Evolutionary conservation across 306 rosid genomes (phyloP).

Genomic region (Sicyos baderoa): DNA sequence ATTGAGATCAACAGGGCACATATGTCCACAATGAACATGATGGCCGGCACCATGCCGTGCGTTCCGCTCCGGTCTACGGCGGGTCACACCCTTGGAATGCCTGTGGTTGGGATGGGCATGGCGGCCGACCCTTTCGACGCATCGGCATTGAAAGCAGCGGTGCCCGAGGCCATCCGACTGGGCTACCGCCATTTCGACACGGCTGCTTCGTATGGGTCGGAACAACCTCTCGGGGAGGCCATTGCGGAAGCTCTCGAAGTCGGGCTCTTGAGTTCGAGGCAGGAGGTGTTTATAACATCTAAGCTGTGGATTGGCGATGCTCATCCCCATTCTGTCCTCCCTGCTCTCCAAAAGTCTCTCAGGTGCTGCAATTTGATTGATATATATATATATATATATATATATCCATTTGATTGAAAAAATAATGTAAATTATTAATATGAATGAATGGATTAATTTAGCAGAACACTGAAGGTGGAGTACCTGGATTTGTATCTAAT

Average conservation of each 20-base stretch:
- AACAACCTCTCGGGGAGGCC: slow-evolving; percentile 24
- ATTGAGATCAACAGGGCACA: not conserved
- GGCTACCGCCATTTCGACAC: slow-evolving; percentile 31
- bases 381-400: no score
- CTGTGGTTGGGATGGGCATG: not conserved
- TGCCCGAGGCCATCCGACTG: slow-evolving; percentile 22
- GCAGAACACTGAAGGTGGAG: slow-evolving; percentile 23
- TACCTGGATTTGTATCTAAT: slow-evolving; percentile 27
- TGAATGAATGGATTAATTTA: not conserved
- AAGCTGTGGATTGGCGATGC: slow-evolving; percentile 24
- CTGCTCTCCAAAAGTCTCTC: slow-evolving; percentile 24
- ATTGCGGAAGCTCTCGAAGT: slow-evolving; percentile 21
- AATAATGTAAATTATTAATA: no score
- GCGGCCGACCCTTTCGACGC: not conserved
- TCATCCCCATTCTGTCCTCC: slow-evolving; percentile 20
- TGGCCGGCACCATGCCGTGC: not conserved
- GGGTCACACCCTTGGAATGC: not conserved
- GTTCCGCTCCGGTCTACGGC: not conserved
- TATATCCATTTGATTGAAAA: no score
- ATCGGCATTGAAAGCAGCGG: not conserved
- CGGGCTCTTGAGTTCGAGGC: slow-evolving; percentile 20
- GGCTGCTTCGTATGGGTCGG: slow-evolving; percentile 20
- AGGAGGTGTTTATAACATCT: slow-evolving; percentile 23
- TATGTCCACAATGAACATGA: not conserved
- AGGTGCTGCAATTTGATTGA: not conserved